Percentiles rank a stretch among this genome's conserved stretches.
phyloP scores from a whole-genome alignment of 352 stramenopile species.

The Phytophthora hybrid region DNA sequence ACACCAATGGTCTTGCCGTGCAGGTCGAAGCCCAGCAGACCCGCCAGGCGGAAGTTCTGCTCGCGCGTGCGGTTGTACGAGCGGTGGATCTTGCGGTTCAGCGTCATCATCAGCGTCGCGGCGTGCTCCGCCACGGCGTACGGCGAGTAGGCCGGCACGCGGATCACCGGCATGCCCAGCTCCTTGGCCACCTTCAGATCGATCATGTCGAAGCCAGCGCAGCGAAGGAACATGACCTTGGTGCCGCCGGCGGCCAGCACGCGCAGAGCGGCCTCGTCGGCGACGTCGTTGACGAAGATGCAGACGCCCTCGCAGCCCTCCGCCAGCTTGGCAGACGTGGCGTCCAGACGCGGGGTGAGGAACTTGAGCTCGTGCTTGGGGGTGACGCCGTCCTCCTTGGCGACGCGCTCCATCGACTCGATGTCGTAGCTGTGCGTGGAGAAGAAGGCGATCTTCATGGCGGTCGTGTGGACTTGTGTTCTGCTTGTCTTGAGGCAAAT shows the following conservation, averaged over 20 bases:
- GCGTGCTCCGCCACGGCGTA: slow-evolving; percentile 87
- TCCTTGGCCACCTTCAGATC: slow-evolving; percentile 68
- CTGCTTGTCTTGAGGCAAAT: slow-evolving; percentile 21
- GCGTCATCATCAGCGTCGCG: slow-evolving; percentile 77
- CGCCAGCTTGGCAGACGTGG: slow-evolving; percentile 59
- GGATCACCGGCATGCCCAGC: slow-evolving; percentile 64
- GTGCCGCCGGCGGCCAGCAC: slow-evolving; percentile 57
- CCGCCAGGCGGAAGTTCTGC: slow-evolving; percentile 79
- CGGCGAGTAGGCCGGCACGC: slow-evolving; percentile 82
- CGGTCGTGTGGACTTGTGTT: slow-evolving; percentile 8
- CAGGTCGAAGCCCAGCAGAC: slow-evolving; percentile 67
- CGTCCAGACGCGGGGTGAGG: slow-evolving; percentile 61
- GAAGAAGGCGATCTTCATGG: slow-evolving; percentile 82
- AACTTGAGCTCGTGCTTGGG: slow-evolving; percentile 64
- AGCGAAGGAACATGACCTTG: slow-evolving; percentile 79
- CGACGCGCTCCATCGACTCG: slow-evolving; percentile 57
- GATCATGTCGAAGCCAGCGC: slow-evolving; percentile 85
- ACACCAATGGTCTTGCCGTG: slow-evolving; percentile 81
- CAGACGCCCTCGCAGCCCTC: slow-evolving; percentile 68
- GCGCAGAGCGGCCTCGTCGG: slow-evolving; percentile 64
- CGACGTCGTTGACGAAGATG: slow-evolving; percentile 90
- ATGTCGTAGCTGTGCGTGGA: slow-evolving; percentile 81
- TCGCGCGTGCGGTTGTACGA: slow-evolving; percentile 81
- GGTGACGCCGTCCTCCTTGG: slow-evolving; percentile 51
- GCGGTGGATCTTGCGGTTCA: slow-evolving; percentile 84